These are phyloP conservation scores for Alternaria viburni DNA, from an alignment of 2,329 filamentous ascomycete species.

Conservation along the genomic window DNA sequence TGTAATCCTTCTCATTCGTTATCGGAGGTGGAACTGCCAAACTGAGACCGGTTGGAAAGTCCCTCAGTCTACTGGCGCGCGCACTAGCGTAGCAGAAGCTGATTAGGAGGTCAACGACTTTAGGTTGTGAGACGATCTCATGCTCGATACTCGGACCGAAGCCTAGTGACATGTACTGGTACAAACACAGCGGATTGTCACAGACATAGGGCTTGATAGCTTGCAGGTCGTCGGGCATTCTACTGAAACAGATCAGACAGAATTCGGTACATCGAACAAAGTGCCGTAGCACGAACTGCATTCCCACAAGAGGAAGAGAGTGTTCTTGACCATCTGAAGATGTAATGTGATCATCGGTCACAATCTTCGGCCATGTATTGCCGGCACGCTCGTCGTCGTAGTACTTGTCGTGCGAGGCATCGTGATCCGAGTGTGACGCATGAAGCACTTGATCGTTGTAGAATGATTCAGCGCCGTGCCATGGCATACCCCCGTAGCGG, in stretches of 20 bases:
- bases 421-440: constrained; percentile 27
- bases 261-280: constrained; percentile 84
- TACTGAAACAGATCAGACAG: constrained; percentile 82
- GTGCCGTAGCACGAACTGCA: constrained; percentile 79
- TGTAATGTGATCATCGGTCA: constrained; percentile 59
- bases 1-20: constrained; percentile 26
- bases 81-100: constrained; percentile 78
- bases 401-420: constrained; percentile 50
- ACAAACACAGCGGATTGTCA: constrained; percentile 75
- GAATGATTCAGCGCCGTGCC: constrained; percentile 71
- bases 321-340: constrained; percentile 40
- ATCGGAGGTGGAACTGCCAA: constrained; percentile 56
- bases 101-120: constrained; percentile 82
- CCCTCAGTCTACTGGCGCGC: constrained; percentile 50
- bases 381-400: constrained; percentile 43
- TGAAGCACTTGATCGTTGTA: constrained; percentile 56
- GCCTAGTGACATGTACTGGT: constrained; percentile 86
- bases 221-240: constrained; percentile 68
- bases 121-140: constrained; percentile 78
- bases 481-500: constrained; percentile 63
- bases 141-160: constrained; percentile 86
- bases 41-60: constrained; percentile 64
- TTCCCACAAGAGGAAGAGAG: constrained; percentile 65
- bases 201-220: constrained; percentile 80
- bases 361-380: constrained; percentile 52